These are phyloP conservation scores for Gnomoniopsis smithogilvyi DNA, from an alignment of 2,329 filamentous ascomycete genomes.

Conservation along the genomic window DNA sequence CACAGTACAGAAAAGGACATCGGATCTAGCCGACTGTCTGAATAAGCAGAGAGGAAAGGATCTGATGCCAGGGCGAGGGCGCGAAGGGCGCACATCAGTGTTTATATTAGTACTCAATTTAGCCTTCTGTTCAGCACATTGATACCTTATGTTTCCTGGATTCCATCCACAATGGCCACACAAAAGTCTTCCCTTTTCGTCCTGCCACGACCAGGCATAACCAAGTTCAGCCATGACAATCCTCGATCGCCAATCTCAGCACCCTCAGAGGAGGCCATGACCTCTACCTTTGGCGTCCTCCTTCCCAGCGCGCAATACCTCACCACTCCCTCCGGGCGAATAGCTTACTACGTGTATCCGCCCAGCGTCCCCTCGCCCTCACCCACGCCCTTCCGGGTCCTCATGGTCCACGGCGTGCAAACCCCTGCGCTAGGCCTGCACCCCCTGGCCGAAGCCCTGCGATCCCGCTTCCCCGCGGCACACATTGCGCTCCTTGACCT, in stretches of 20 bases:
- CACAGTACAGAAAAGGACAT: not conserved
- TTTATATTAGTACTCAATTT: too few species aligned
- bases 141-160: too few species aligned
- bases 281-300: slow-evolving; percentile 32
- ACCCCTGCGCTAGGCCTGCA: slow-evolving; percentile 47
- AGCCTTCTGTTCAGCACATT: too few species aligned
- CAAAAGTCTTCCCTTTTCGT: not conserved
- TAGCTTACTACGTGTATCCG: slow-evolving; percentile 36
- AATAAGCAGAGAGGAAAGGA: not conserved
- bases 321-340: slow-evolving; percentile 28
- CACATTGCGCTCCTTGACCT: slow-evolving; percentile 44
- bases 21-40: not conserved
- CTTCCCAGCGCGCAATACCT: slow-evolving; percentile 36
- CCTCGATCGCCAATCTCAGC: slow-evolving; percentile 27
- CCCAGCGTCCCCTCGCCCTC: slow-evolving; percentile 15
- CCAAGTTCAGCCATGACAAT: not conserved
- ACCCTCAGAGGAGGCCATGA: slow-evolving; percentile 35
- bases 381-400: slow-evolving; percentile 25
- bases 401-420: slow-evolving; percentile 49
- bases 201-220: slow-evolving; percentile 4
- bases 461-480: slow-evolving; percentile 30
- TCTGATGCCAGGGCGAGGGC: too few species aligned
- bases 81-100: too few species aligned
- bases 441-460: slow-evolving; percentile 36
- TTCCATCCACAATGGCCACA: not conserved